Conservation (phyloP, 345 rosid species). For the Ceriops tagal region DNA sequence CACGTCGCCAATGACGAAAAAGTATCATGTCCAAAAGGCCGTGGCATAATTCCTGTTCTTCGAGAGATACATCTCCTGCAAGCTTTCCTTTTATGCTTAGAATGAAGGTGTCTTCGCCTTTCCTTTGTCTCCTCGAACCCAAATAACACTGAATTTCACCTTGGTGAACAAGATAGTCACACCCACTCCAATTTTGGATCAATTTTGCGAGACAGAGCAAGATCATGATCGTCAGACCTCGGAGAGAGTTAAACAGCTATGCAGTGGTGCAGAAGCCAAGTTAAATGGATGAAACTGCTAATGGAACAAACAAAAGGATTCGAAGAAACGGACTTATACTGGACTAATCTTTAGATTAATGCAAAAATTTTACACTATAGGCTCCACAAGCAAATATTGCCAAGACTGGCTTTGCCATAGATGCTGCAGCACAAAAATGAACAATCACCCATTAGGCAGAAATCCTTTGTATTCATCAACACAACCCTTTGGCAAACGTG, state of each 20-base stretch:
- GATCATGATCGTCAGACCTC: too few relatives aligned
- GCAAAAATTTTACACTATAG: too few relatives aligned
- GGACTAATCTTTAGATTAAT: too few relatives aligned
- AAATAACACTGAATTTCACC: conserved; percentile 48
- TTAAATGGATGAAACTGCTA: too few relatives aligned
- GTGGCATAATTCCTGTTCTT: conserved; percentile 21
- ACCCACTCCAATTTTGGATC: conserved; percentile 42
- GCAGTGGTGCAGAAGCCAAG: too few relatives aligned
- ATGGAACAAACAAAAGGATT: too few relatives aligned
- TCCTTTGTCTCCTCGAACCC: conserved; percentile 36
- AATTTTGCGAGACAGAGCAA: too few relatives aligned
- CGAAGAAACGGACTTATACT: too few relatives aligned
- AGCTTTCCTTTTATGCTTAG: conserved; percentile 7
- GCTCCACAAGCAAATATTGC: too few relatives aligned
- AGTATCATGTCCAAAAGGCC: conserved; percentile 47
- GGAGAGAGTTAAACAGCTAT: too few relatives aligned
- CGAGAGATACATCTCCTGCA: not conserved
- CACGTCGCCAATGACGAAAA: conserved; percentile 49
- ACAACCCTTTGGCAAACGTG: not conserved
- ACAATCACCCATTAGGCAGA: not conserved
- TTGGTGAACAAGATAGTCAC: conserved; percentile 46
- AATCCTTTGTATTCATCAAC: not conserved
- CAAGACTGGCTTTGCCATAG: too few relatives aligned
- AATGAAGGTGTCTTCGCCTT: not conserved
- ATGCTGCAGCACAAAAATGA: too few relatives aligned